A percentile compares a stretch with the other conserved stretches of the same genome.
Conservation (phyloP, 2,329 filamentous ascomycete genomes). For the Mariannaea sp. region DNA sequence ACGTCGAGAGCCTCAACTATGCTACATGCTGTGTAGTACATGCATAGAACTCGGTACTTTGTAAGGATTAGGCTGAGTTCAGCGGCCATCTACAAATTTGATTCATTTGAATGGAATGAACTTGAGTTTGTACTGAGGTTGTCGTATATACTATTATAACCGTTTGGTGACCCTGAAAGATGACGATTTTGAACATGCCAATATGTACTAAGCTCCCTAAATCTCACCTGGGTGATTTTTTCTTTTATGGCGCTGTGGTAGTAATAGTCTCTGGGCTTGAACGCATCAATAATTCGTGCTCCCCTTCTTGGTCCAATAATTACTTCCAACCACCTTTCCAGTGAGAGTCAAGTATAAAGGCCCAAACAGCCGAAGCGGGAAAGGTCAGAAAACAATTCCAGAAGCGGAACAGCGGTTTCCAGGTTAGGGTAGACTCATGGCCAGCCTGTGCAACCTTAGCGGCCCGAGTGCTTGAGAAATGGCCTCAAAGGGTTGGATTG, state of each 20-base stretch:
- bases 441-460: slow-evolving; percentile 18
- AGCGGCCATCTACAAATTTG: slow-evolving; percentile 7
- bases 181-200: no score
- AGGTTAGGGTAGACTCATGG: neutral
- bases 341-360: slow-evolving; percentile 7
- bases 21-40: neutral
- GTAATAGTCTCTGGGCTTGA: no score
- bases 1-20: slow-evolving; percentile 20
- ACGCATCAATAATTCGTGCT: no score
- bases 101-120: slow-evolving; percentile 3
- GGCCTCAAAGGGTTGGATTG: slow-evolving; percentile 17
- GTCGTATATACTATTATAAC: no score
- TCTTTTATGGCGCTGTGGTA: no score
- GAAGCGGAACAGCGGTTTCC: slow-evolving; percentile 10
- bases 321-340: neutral
- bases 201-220: no score
- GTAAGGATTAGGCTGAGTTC: slow-evolving; percentile 3
- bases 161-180: no score
- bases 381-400: slow-evolving; percentile 1
- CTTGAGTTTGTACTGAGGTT: no score
- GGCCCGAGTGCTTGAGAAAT: slow-evolving; percentile 8
- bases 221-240: no score
- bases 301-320: no score
- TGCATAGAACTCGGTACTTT: no score
- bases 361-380: neutral